phyloP scores from a whole-genome alignment of 768 basidiomycete genomes.

The Hypholoma fasciculare region DNA sequence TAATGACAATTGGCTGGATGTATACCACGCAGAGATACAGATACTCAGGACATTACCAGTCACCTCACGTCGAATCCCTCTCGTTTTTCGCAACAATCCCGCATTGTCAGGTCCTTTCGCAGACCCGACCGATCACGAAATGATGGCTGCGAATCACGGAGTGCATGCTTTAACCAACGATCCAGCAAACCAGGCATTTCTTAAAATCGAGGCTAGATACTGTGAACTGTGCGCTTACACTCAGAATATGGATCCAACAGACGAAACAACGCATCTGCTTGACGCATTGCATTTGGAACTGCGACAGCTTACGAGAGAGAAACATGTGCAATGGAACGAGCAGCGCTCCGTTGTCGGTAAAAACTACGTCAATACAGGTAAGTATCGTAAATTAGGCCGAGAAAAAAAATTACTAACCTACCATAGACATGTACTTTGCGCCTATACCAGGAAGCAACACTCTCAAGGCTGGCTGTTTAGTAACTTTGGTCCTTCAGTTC shows the following conservation, averaged over 20 bases:
- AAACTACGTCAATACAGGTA: neutral
- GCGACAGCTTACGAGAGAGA: neutral
- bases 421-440: neutral
- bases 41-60: neutral
- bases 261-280: neutral
- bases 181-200: neutral
- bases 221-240: neutral
- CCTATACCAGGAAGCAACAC: neutral
- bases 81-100: neutral
- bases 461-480: neutral
- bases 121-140: neutral
- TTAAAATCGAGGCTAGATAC: neutral
- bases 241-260: neutral
- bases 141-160: neutral
- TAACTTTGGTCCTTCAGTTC: neutral
- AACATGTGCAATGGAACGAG: neutral
- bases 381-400: neutral
- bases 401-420: neutral
- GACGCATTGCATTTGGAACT: neutral
- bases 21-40: neutral
- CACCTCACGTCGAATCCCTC: neutral
- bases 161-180: neutral
- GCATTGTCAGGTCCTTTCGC: neutral
- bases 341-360: neutral
- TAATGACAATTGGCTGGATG: neutral